Conservation (phyloP, 495 filamentous ascomycete genomes). For the Pseudomonodictys pantanalensis region DNA sequence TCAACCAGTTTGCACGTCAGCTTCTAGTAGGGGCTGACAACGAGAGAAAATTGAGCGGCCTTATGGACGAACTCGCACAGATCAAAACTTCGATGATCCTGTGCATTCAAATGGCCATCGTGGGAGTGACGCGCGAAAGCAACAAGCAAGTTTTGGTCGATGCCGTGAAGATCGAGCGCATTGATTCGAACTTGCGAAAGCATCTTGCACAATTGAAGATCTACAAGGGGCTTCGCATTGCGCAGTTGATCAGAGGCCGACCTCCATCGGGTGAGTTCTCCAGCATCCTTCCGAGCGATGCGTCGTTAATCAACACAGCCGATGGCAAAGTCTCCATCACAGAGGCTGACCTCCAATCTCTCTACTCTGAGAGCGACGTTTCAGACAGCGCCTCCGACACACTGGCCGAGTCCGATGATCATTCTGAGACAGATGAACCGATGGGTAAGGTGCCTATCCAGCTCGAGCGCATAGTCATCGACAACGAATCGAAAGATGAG, state of each 20-base stretch:
- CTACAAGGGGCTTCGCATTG: slow-evolving; percentile 9
- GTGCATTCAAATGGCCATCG: slow-evolving; percentile 8
- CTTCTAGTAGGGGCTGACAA: not conserved
- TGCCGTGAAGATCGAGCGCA: slow-evolving; percentile 7
- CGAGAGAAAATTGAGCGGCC: slow-evolving; percentile 7
- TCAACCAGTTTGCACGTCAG: slow-evolving; percentile 12
- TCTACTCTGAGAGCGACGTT: not conserved
- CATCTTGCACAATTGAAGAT: slow-evolving; percentile 2
- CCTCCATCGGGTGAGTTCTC: slow-evolving; percentile 4
- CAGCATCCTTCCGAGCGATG: slow-evolving; percentile 1
- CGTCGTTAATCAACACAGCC: slow-evolving; percentile 3
- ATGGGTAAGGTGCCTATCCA: not conserved
- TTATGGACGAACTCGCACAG: slow-evolving; percentile 9
- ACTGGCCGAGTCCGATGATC: slow-evolving; percentile 4
- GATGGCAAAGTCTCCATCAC: slow-evolving; percentile 9
- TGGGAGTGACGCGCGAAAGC: slow-evolving; percentile 6
- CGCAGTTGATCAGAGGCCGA: slow-evolving; percentile 6
- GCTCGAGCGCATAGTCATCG: slow-evolving; percentile 3
- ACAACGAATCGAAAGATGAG: not conserved
- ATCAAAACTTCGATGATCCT: slow-evolving; percentile 5
- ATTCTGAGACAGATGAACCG: slow-evolving; percentile 2
- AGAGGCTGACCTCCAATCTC: not conserved
- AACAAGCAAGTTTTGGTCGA: slow-evolving; percentile 5
- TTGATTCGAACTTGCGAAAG: slow-evolving; percentile 4
- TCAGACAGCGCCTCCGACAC: slow-evolving; percentile 6